Evolutionary conservation across 306 rosid genomes (phyloP), one percentile per base, ranked within the genome.

Genomic region (Lupinus albus): DNA sequence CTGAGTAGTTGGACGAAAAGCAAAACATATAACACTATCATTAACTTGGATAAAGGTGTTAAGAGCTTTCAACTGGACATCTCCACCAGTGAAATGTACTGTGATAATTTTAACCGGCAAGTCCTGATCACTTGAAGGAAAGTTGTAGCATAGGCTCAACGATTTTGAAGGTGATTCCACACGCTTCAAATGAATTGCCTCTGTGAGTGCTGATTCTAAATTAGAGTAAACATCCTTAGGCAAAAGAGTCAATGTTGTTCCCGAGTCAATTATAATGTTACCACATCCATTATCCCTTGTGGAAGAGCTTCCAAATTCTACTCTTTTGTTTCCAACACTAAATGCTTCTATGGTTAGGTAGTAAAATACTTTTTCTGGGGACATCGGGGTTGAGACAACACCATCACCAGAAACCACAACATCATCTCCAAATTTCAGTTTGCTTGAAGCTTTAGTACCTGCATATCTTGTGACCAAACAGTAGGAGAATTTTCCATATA

Each of bases 251-350:
- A 81, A 2, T 5, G 78, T 61, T 6, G 84, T 79, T 17, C 86
- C 89, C 0, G 84, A 81, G 38, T 81, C 86, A 45, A 84, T 79
- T 11, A 84, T 69, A 7, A 81, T 73, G 5, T 72, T 78, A 5
- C 67, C 75, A 1, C n/a, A n/a, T n/a, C 1, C 0, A 0, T n/a
- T n/a, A n/a, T n/a, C n/a, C n/a, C n/a, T n/a, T n/a, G 49, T 9
- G 6, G 64, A 44, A 1, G 55, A 4, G 0, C 28, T 11, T 25
- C 6, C 12, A 13, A 71, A 42, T 0, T 42, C 33, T 42, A 72
- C 11, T 44, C 38, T 67, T 0, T 44, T 44, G 0, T 35, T 12
- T n/a, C 61, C 75, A 0, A 72, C 71, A 14, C 75, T 78, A 9
- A 72, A 13, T 15, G 39, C 59, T 65, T 72, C 55, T 14, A 78